Evolutionary conservation across 805 yeast genomes (phyloP).

Genomic region (Saccharomycopsis malanga): DNA sequence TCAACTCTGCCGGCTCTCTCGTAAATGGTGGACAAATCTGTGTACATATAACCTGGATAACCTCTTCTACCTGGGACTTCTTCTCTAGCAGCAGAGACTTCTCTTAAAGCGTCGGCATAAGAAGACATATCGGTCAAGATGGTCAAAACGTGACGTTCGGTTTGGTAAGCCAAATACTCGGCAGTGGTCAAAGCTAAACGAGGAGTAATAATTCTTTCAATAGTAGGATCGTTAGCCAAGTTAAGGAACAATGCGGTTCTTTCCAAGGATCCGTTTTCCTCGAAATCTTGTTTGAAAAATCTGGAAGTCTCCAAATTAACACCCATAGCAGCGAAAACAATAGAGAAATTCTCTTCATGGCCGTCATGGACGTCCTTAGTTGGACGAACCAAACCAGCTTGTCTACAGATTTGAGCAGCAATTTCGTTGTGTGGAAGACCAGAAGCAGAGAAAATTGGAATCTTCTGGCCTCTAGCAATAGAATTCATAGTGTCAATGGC

Average conservation of each 20-base stretch:
- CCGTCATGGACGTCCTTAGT: constrained; percentile 99
- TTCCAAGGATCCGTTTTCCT: constrained; percentile 97
- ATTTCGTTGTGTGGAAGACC: constrained; percentile 99
- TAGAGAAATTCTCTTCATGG: constrained; percentile 98
- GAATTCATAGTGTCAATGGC: constrained; percentile 99
- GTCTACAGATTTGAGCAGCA: constrained; percentile 99
- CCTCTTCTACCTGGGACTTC: constrained; percentile 99
- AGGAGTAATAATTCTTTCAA: constrained; percentile 98
- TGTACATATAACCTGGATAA: constrained; percentile 99
- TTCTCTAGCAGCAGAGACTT: constrained; percentile 99
- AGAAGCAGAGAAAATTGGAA: constrained; percentile 97
- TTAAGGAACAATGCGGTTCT: constrained; percentile 95
- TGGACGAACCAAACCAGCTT: constrained; percentile 98
- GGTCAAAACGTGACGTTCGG: constrained; percentile 97
- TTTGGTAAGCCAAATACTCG: constrained; percentile 96
- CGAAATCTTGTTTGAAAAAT: constrained; percentile 98
- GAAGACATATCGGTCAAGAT: constrained; percentile 99
- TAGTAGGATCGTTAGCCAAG: constrained; percentile 98
- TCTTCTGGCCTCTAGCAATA: constrained; percentile 99
- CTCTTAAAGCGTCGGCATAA: constrained; percentile 99
- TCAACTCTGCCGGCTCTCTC: constrained; percentile 99
- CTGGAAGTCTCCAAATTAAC: constrained; percentile 97
- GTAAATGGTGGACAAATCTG: constrained; percentile 97
- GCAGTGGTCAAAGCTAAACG: constrained; percentile 98
- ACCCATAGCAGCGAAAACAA: constrained; percentile 99